Evolutionary conservation across 306 rosid species (phyloP), one percentile per base, ranked within the genome.

Genomic region (Cicer cuneatum): DNA sequence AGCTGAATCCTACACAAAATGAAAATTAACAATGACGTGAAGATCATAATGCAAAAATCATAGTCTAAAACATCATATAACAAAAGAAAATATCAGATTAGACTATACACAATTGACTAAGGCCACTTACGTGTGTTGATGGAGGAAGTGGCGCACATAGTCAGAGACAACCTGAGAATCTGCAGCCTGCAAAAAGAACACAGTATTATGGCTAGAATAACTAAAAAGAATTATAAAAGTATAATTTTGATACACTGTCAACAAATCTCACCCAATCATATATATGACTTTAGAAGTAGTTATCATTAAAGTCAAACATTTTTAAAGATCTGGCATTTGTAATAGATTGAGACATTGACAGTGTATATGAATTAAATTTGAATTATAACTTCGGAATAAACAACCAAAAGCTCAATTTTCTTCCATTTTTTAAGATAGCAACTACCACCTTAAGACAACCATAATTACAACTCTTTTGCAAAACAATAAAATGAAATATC

Each of bases 91-190:
- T 19, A 40, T 40, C 33, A 49, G 4, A 61, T 24, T 11, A 10
- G 60, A 9, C 45, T 45, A 76, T 57, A 13, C 12, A 49, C 5
- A 52, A 41, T 15, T 13, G 38, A 68, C 38, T 13, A 9, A 63
- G 52, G 75, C 52, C 51, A 90, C 93, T 80, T 64, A 92, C 98
- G 96, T 90, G 80, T 95, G 99, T 64, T 95, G 99, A 59, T 90
- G 92, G 39, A 95, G 99, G 74, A 87, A 95, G 83, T 95, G 84
- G 5, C 98, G 93, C 71, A 92, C 98, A 60, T 95, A 92, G 58
- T 95, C 99, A 16, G 99, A 95, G 45, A 90, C 97, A 76, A 90
- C 70, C 70, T 92, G 99, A 2, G 99, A 89, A 85, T 95, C 99
- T 7, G 99, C 99, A 65, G 99, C 99, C 97, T 94, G 90, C 58